A percentile compares a stretch with the other conserved stretches of the same genome.
phyloP scores from a whole-genome alignment of 2,329 filamentous ascomycete species.

The Neopestalotiopsis sp. region DNA sequence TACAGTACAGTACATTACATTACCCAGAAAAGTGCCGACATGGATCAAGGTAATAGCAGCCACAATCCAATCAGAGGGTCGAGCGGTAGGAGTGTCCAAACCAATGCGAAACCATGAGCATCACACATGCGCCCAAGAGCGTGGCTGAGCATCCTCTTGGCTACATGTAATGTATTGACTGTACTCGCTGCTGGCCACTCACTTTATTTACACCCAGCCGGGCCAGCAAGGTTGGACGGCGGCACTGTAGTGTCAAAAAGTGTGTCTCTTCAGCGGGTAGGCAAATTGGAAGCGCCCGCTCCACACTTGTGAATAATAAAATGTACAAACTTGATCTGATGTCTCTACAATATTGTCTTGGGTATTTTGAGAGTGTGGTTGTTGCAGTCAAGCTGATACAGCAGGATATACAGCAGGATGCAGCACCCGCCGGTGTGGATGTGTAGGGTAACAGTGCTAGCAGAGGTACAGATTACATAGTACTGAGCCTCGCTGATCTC shows the following conservation, averaged over 20 bases:
- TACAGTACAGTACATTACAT: neutral
- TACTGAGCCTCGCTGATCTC: too few species aligned
- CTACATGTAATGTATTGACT: neutral
- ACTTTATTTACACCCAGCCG: neutral
- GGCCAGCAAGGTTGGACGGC: neutral
- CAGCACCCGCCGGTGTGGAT: too few species aligned
- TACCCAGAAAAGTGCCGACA: neutral
- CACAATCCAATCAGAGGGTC: slow-evolving; percentile 7
- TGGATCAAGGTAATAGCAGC: neutral
- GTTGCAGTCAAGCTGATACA: too few species aligned
- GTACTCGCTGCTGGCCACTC: neutral
- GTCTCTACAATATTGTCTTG: neutral
- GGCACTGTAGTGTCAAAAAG: neutral
- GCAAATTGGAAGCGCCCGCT: neutral
- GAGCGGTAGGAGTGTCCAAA: slow-evolving; percentile 1
- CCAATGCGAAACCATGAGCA: slow-evolving; percentile 10
- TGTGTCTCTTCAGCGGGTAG: too few species aligned
- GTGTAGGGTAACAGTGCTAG: neutral
- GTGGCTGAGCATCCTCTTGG: slow-evolving; percentile 12
- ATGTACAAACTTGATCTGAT: neutral
- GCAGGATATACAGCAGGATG: too few species aligned
- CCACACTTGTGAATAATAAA: too few species aligned
- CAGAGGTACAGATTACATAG: neutral
- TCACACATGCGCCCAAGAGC: slow-evolving; percentile 7
- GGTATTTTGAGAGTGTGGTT: too few species aligned